These are phyloP conservation scores for Hyaloperonospora brassicae DNA, from an alignment of 352 stramenopile genomes.

Conservation along the genomic window DNA sequence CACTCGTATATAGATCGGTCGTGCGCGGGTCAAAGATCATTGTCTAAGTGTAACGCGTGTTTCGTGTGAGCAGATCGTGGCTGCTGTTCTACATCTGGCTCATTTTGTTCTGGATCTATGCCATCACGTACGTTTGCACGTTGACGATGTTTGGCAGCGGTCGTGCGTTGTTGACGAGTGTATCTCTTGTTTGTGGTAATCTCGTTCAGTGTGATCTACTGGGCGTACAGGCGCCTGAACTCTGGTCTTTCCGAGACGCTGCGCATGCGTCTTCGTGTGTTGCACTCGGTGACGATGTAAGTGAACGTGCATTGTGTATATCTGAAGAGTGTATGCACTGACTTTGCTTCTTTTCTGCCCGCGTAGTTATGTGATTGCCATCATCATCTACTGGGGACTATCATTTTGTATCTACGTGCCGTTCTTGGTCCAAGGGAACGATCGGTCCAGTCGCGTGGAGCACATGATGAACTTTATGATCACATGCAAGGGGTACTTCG, in stretches of 20 bases:
- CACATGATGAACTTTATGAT: conserved; percentile 89
- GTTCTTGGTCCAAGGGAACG: conserved; percentile 61
- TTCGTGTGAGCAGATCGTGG: conserved; percentile 46
- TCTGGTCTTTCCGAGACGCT: conserved; percentile 78
- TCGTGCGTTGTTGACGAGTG: background rate
- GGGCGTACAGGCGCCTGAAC: conserved; percentile 72
- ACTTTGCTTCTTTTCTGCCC: background rate
- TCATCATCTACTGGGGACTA: conserved; percentile 86
- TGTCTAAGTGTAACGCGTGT: background rate
- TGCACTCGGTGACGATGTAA: conserved; percentile 84
- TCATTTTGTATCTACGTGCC: conserved; percentile 83
- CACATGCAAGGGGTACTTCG: conserved; percentile 86
- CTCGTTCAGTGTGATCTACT: conserved; percentile 66
- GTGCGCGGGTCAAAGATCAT: too few species aligned
- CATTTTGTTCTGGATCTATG: conserved; percentile 81
- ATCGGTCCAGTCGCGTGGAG: conserved; percentile 35
- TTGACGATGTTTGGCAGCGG: background rate
- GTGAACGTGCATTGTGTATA: conserved; percentile 9
- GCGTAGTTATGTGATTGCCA: conserved; percentile 84
- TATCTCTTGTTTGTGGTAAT: conserved; percentile 1
- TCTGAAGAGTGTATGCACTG: conserved; percentile 3
- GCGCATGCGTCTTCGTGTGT: conserved; percentile 74
- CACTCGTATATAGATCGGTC: too few species aligned
- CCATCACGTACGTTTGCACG: conserved; percentile 46
- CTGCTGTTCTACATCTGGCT: conserved; percentile 83